Percentiles rank a stretch among this genome's conserved stretches.
These are phyloP conservation scores for Thalassiosira profunda DNA, from an alignment of 108 stramenopile species.

Conservation along the genomic window DNA sequence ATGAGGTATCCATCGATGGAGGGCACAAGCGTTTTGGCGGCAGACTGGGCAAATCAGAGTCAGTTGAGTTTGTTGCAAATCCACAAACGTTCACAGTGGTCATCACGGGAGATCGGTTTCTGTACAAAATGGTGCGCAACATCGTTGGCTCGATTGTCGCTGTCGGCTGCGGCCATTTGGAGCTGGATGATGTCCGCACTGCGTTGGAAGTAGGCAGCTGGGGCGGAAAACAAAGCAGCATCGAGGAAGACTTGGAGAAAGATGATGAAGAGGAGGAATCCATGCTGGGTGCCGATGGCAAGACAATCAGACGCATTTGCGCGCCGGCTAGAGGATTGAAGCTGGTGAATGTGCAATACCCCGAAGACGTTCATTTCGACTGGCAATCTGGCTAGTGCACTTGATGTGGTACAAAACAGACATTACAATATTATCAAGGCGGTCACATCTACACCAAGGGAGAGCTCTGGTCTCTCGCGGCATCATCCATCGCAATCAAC, in stretches of 20 bases:
- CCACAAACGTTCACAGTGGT: constrained; percentile 48
- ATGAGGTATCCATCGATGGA: not conserved
- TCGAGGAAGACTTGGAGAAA: not conserved
- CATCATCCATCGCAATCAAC: constrained; percentile 33
- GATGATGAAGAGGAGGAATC: not conserved
- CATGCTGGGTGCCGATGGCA: not conserved
- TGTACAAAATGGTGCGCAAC: constrained; percentile 87
- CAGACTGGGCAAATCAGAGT: constrained; percentile 13
- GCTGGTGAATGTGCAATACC: constrained; percentile 24
- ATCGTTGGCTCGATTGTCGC: constrained; percentile 82
- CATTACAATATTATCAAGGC: too few relatives aligned
- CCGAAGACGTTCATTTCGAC: constrained; percentile 27
- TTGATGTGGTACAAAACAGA: too few relatives aligned
- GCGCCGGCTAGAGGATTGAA: constrained; percentile 52
- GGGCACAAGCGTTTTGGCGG: constrained; percentile 16
- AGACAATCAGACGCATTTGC: constrained; percentile 31
- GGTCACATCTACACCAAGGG: constrained; percentile 29
- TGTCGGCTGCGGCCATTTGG: constrained; percentile 53
- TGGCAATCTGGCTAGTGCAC: constrained; percentile 22
- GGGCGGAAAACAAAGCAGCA: constrained; percentile 9
- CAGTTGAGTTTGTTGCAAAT: not conserved
- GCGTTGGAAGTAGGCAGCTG: constrained; percentile 43
- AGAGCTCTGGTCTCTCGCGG: constrained; percentile 26
- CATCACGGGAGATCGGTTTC: constrained; percentile 78
- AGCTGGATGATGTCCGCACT: constrained; percentile 44